Percentiles rank a stretch among this genome's conserved stretches.
Conservation (phyloP, 1,139 yeast genomes). For the Eremothecium gossypii region DNA sequence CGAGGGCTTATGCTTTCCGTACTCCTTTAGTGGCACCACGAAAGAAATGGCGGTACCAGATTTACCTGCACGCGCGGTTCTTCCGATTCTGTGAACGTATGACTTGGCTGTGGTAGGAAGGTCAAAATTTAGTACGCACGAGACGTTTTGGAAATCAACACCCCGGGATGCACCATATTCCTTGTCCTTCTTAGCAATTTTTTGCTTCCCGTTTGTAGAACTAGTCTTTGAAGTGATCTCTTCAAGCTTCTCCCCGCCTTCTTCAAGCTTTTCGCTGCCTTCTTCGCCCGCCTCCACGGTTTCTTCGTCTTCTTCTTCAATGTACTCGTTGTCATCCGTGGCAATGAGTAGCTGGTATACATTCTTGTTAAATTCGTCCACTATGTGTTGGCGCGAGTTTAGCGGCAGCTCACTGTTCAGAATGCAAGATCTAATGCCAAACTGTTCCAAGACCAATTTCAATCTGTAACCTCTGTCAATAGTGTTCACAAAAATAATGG, state of each 20-base stretch:
- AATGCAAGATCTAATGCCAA: slow-evolving; percentile 83
- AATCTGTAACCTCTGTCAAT: slow-evolving; percentile 93
- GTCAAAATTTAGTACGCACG: slow-evolving; percentile 94
- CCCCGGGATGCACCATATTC: slow-evolving; percentile 97
- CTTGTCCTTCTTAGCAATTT: slow-evolving; percentile 42
- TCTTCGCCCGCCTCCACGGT: slow-evolving; percentile 29
- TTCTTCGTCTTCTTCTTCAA: slow-evolving; percentile 41
- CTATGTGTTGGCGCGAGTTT: slow-evolving; percentile 88
- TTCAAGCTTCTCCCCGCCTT: slow-evolving; percentile 12
- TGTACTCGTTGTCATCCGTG: slow-evolving; percentile 76
- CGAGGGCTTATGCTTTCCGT: slow-evolving; percentile 85
- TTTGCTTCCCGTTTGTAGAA: slow-evolving; percentile 23
- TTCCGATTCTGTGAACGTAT: slow-evolving; percentile 89
- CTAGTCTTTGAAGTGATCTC: slow-evolving; percentile 14
- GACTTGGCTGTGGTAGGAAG: slow-evolving; percentile 84
- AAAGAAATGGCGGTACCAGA: slow-evolving; percentile 93
- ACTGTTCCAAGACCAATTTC: slow-evolving; percentile 85
- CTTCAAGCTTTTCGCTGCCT: slow-evolving; percentile 14
- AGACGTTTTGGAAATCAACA: slow-evolving; percentile 91
- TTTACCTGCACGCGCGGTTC: slow-evolving; percentile 97
- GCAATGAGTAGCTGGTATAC: slow-evolving; percentile 85
- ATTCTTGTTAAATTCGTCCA: slow-evolving; percentile 88
- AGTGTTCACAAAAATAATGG: slow-evolving; percentile 82
- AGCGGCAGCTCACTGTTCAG: slow-evolving; percentile 88
- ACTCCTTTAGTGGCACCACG: slow-evolving; percentile 73